These are phyloP conservation scores for Eimeria sp. DNA, from an alignment of 169 alveolate genomes.

Conservation along the genomic window DNA sequence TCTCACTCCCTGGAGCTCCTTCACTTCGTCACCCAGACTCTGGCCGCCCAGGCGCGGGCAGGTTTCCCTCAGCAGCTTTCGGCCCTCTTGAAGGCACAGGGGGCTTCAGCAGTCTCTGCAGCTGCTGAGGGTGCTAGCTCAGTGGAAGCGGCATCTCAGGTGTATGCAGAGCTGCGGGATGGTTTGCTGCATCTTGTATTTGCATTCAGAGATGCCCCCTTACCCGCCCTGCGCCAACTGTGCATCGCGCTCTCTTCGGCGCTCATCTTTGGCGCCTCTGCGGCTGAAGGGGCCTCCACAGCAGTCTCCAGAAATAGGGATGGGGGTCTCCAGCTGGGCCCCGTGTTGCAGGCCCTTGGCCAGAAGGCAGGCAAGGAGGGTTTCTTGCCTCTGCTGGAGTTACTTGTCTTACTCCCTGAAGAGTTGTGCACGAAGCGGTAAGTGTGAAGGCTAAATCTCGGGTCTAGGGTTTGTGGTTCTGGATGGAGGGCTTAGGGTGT, in stretches of 20 bases:
- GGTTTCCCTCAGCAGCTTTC: slow-evolving; percentile 83
- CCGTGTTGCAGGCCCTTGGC: slow-evolving; percentile 41
- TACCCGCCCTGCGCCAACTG: slow-evolving; percentile 70
- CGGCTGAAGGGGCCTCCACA: not conserved
- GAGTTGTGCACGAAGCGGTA: slow-evolving; percentile 49
- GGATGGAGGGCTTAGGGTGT: not conserved
- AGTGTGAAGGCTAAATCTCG: not conserved
- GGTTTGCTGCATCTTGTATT: slow-evolving; percentile 77
- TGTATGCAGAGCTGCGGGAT: slow-evolving; percentile 72
- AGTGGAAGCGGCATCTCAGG: not conserved
- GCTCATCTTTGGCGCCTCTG: slow-evolving; percentile 54
- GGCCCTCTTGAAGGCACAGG: slow-evolving; percentile 16
- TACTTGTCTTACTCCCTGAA: slow-evolving; percentile 31
- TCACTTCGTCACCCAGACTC: slow-evolving; percentile 79
- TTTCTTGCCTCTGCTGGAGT: slow-evolving; percentile 49
- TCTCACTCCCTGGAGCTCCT: slow-evolving; percentile 16
- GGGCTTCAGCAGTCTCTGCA: not conserved
- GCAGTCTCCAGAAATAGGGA: not conserved
- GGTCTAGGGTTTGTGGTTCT: not conserved
- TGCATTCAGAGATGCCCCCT: slow-evolving; percentile 58
- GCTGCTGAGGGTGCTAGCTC: not conserved
- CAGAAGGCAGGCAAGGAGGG: slow-evolving; percentile 37
- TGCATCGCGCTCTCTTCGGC: slow-evolving; percentile 70
- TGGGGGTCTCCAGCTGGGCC: slow-evolving; percentile 11
- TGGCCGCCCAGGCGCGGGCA: slow-evolving; percentile 83